Percentiles rank a stretch among this genome's conserved stretches.
These are phyloP conservation scores for Esteya vermicola DNA, from an alignment of 2,329 filamentous ascomycete genomes.

Conservation along the genomic window DNA sequence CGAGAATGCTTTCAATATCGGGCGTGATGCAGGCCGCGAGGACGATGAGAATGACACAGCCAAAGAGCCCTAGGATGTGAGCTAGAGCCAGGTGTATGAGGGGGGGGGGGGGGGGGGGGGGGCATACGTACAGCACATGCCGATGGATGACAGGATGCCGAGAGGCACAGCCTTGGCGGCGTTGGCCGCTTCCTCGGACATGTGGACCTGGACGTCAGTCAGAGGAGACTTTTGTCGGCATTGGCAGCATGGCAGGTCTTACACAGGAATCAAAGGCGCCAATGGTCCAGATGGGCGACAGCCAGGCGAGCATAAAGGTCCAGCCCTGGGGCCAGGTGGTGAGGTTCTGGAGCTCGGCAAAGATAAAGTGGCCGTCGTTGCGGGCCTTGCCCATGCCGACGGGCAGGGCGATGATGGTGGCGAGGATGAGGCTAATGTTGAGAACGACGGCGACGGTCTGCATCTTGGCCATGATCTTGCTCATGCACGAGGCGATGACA, in stretches of 20 bases:
- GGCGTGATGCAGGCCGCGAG: conserved; percentile 41
- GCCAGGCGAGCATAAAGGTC: conserved; percentile 46
- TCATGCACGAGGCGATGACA: conserved; percentile 34
- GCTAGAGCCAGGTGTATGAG: not conserved
- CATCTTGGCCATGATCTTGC: conserved; percentile 43
- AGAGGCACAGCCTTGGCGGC: conserved; percentile 36
- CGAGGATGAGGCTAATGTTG: conserved; percentile 40
- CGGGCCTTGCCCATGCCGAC: conserved; percentile 26
- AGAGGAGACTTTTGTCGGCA: too few species aligned
- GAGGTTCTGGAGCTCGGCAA: conserved; percentile 39
- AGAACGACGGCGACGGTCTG: conserved; percentile 40
- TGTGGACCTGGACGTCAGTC: conserved; percentile 9
- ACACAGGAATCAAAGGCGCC: conserved; percentile 43
- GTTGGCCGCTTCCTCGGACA: conserved; percentile 47
- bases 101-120: too few species aligned
- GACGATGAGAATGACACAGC: conserved; percentile 42
- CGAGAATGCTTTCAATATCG: conserved; percentile 32
- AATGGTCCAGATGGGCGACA: conserved; percentile 48
- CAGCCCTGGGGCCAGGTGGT: conserved; percentile 43
- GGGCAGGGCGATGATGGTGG: conserved; percentile 42
- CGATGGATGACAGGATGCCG: conserved; percentile 44
- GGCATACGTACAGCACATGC: conserved; percentile 21
- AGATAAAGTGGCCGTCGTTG: conserved; percentile 36
- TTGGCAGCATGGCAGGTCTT: conserved; percentile 18
- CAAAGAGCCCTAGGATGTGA: conserved; percentile 40